These are phyloP conservation scores for Mucor piriformis DNA, from an alignment of 371 early-diverging fungal species.

Conservation along the genomic window DNA sequence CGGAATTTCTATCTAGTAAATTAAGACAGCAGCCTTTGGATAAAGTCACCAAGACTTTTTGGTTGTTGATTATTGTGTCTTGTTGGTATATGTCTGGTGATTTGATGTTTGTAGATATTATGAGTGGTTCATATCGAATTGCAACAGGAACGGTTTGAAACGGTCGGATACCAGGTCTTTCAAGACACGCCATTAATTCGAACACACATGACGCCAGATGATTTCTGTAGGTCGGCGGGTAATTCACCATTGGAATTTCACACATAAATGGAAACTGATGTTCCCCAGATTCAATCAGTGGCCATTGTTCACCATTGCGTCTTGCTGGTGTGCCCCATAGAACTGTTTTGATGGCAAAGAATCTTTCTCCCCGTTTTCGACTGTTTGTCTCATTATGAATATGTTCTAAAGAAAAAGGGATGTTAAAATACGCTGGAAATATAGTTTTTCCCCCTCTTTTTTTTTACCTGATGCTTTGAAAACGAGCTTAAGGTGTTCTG, in stretches of 20 bases:
- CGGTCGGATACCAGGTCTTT: constrained; percentile 28
- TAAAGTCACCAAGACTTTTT: constrained; percentile 11
- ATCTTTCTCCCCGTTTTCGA: constrained; percentile 25
- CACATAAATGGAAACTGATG: constrained; percentile 42
- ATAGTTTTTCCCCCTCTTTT: neutral
- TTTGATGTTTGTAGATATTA: constrained; percentile 10
- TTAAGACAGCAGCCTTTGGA: constrained; percentile 12
- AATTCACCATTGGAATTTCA: constrained; percentile 46
- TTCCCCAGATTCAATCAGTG: constrained; percentile 33
- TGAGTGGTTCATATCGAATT: constrained; percentile 23
- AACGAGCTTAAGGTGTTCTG: constrained; percentile 36
- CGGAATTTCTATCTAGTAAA: constrained; percentile 7
- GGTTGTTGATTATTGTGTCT: neutral
- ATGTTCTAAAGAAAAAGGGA: constrained; percentile 18
- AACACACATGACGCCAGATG: constrained; percentile 30
- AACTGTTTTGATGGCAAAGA: constrained; percentile 37
- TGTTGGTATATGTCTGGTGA: constrained; percentile 9
- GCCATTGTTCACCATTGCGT: constrained; percentile 20
- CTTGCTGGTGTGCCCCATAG: constrained; percentile 30
- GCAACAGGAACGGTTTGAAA: constrained; percentile 32
- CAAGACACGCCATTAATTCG: constrained; percentile 30
- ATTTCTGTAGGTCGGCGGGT: constrained; percentile 35
- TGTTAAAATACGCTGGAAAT: neutral
- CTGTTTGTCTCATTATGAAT: constrained; percentile 30
- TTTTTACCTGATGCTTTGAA: constrained; percentile 42